Percentiles rank a stretch among this genome's conserved stretches.
Evolutionary conservation across 1,284 basidiomycete genomes (phyloP).

Genomic region (Afroboletus lepidellus): DNA sequence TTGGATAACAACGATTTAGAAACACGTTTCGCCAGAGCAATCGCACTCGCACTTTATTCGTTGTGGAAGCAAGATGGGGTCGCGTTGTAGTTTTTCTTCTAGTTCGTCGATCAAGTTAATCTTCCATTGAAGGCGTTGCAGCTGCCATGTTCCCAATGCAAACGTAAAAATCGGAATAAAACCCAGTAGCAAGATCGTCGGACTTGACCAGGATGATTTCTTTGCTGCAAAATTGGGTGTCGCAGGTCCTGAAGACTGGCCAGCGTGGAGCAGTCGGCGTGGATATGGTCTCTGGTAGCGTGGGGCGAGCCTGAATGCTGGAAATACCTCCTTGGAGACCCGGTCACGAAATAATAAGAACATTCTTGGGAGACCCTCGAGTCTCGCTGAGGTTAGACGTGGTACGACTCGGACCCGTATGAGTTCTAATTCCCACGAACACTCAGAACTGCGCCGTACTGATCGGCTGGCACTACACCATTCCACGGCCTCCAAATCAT

Average conservation of each 20-base stretch:
- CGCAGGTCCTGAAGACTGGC: slow-evolving; percentile 7
- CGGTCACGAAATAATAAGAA: slow-evolving; percentile 14
- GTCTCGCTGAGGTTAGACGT: background rate
- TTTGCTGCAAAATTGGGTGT: slow-evolving; percentile 48
- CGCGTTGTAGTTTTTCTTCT: slow-evolving; percentile 84
- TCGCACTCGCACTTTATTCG: slow-evolving; percentile 77
- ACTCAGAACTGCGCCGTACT: slow-evolving; percentile 14
- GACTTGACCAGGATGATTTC: slow-evolving; percentile 59
- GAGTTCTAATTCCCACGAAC: slow-evolving; percentile 23
- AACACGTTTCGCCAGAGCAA: slow-evolving; percentile 6
- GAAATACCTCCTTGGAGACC: slow-evolving; percentile 5
- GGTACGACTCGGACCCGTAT: background rate
- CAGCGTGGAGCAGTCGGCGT: slow-evolving; percentile 18
- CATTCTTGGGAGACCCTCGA: slow-evolving; percentile 8
- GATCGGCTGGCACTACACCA: no score
- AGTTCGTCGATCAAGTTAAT: slow-evolving; percentile 91
- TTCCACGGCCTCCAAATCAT: background rate
- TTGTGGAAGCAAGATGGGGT: slow-evolving; percentile 78
- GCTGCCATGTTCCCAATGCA: slow-evolving; percentile 92
- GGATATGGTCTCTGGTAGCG: slow-evolving; percentile 1
- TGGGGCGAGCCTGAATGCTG: slow-evolving; percentile 9
- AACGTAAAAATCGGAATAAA: slow-evolving; percentile 91
- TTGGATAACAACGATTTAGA: slow-evolving; percentile 19
- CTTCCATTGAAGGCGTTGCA: slow-evolving; percentile 93
- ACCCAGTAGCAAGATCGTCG: slow-evolving; percentile 78